Percentiles rank a stretch among this genome's conserved stretches.
Conservation (phyloP, 2,329 filamentous ascomycete genomes). For the Aspergillus sp. region DNA sequence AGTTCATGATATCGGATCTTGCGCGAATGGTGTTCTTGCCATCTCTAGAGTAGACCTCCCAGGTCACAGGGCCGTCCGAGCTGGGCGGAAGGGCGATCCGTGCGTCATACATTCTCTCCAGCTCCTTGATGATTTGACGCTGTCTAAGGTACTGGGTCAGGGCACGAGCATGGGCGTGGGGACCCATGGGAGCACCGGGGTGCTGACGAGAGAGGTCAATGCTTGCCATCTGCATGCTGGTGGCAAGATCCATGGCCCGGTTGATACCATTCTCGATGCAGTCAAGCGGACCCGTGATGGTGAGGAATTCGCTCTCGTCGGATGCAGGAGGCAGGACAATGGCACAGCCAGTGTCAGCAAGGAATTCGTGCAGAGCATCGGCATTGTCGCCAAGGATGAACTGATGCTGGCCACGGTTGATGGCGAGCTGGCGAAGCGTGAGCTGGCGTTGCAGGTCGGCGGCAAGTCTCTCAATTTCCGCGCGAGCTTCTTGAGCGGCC, state of each 20-base stretch:
- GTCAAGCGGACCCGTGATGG: constrained; percentile 77
- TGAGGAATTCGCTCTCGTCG: constrained; percentile 79
- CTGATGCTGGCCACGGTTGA: constrained; percentile 86
- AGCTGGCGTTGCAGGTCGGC: constrained; percentile 75
- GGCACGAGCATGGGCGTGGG: constrained; percentile 77
- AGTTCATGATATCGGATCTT: constrained; percentile 52
- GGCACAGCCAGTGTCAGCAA: constrained; percentile 85
- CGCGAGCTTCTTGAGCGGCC: constrained; percentile 76
- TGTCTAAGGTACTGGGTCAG: constrained; percentile 85
- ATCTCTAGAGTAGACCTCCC: constrained; percentile 86
- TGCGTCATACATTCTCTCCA: constrained; percentile 79
- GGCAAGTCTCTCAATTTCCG: constrained; percentile 77
- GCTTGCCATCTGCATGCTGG: constrained; percentile 79
- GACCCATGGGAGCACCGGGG: constrained; percentile 69
- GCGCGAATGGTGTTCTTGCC: constrained; percentile 69
- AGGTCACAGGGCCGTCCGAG: constrained; percentile 68
- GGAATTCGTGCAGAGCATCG: constrained; percentile 79
- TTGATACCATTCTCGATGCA: constrained; percentile 75
- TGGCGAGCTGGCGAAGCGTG: constrained; percentile 74
- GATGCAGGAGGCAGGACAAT: constrained; percentile 76
- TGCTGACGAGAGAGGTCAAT: constrained; percentile 83
- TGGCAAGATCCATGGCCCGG: constrained; percentile 83
- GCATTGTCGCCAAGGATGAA: constrained; percentile 90
- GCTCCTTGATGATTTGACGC: constrained; percentile 75
- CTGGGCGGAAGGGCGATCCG: constrained; percentile 79